A percentile compares a stretch with the other conserved stretches of the same genome.
phyloP scores from a whole-genome alignment of 2,329 filamentous ascomycete genomes.

The Penicillium sp. region DNA sequence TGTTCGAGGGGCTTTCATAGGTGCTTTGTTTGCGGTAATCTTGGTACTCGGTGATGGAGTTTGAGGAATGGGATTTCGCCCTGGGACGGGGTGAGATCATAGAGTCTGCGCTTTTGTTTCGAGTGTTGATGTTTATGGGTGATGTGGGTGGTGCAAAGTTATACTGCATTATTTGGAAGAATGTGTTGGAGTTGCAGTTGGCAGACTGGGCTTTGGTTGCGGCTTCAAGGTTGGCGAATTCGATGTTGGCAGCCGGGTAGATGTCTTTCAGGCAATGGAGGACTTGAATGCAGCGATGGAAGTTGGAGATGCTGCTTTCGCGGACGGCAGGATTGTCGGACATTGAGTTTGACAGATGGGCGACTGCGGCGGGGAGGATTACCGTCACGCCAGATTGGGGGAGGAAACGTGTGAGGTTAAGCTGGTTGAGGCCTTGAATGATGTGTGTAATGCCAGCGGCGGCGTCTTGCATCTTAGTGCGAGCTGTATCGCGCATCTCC shows the following conservation, averaged over 20 bases:
- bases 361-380: conserved; percentile 81
- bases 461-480: conserved; percentile 74
- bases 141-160: conserved; percentile 16
- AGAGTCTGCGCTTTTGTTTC: conserved; percentile 2
- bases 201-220: conserved; percentile 33
- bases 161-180: conserved; percentile 34
- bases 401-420: conserved; percentile 69
- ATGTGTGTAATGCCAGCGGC: conserved; percentile 78
- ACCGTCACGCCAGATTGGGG: conserved; percentile 85
- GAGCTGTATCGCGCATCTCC: conserved; percentile 68
- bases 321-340: conserved; percentile 68
- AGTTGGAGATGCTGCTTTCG: conserved; percentile 68
- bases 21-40: neutral
- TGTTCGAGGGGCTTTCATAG: neutral
- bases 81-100: neutral
- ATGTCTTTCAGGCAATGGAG: conserved; percentile 79
- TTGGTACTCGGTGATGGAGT: conserved; percentile 5
- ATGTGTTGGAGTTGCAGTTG: conserved; percentile 25
- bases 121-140: conserved; percentile 5
- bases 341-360: conserved; percentile 83
- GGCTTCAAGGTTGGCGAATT: conserved; percentile 35
- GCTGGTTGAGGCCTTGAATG: conserved; percentile 67
- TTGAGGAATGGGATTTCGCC: neutral
- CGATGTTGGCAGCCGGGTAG: conserved; percentile 83
- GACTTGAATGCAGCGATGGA: conserved; percentile 80